phyloP scores from a whole-genome alignment of 495 filamentous ascomycete species.

The Beverwykella pulmonaria region DNA sequence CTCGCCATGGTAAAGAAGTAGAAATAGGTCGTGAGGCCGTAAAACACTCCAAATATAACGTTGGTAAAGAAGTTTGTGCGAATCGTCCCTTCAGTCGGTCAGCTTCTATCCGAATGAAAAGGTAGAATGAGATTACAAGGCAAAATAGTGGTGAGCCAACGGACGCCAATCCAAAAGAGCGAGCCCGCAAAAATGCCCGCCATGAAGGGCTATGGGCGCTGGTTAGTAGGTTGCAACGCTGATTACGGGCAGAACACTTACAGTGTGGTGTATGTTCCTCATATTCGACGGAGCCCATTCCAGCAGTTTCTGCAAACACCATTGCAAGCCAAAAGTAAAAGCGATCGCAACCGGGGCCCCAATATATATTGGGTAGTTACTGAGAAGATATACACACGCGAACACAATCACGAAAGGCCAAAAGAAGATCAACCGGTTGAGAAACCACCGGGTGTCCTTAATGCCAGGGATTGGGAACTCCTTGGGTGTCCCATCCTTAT shows the following conservation, averaged over 20 bases:
- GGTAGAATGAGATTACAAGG: slow-evolving; percentile 55
- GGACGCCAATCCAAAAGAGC: slow-evolving; percentile 77
- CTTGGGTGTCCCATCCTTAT: slow-evolving; percentile 71
- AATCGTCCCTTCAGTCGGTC: slow-evolving; percentile 60
- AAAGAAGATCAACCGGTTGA: slow-evolving; percentile 87
- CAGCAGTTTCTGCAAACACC: slow-evolving; percentile 72
- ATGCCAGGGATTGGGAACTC: slow-evolving; percentile 60
- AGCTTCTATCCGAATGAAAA: neutral
- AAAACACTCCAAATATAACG: slow-evolving; percentile 67
- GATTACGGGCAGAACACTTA: slow-evolving; percentile 47
- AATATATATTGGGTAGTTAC: slow-evolving; percentile 71
- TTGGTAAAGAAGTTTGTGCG: slow-evolving; percentile 69
- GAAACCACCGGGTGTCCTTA: slow-evolving; percentile 71
- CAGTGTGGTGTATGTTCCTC: slow-evolving; percentile 84
- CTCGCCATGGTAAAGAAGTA: slow-evolving; percentile 80
- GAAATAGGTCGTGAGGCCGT: slow-evolving; percentile 74
- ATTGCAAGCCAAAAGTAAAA: slow-evolving; percentile 73
- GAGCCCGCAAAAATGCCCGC: slow-evolving; percentile 90
- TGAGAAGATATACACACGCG: slow-evolving; percentile 68
- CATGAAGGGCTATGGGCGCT: slow-evolving; percentile 70
- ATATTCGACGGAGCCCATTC: slow-evolving; percentile 82
- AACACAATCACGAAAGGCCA: slow-evolving; percentile 81
- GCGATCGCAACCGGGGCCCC: slow-evolving; percentile 71
- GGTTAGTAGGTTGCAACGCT: slow-evolving; percentile 17
- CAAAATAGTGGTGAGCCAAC: slow-evolving; percentile 73